These are phyloP conservation scores for Linum lewisii DNA, from an alignment of 345 rosid species.

Conservation along the genomic window DNA sequence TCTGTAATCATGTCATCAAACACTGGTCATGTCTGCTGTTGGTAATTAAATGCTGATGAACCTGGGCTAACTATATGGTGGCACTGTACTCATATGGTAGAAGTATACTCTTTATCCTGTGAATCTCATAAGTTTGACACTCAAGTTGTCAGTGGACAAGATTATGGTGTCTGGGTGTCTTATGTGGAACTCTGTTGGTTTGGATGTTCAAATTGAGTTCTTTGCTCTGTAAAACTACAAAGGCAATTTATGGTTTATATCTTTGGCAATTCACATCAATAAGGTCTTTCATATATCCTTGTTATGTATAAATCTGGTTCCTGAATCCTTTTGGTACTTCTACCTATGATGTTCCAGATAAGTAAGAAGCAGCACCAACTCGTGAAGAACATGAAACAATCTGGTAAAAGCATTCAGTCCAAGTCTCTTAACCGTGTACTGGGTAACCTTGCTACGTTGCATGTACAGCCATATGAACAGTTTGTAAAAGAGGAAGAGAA, in stretches of 20 bases:
- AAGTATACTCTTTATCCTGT: no score
- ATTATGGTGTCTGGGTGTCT: no score
- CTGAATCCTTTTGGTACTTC: neutral
- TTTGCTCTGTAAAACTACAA: neutral
- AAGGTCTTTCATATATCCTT: no score
- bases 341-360: slow-evolving; percentile 41
- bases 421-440: slow-evolving; percentile 59
- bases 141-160: no score
- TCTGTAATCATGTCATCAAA: no score
- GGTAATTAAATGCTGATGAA: no score
- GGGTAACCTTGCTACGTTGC: slow-evolving; percentile 57
- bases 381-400: slow-evolving; percentile 77
- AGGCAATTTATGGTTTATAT: neutral
- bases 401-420: slow-evolving; percentile 73
- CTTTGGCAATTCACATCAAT: neutral
- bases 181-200: no score
- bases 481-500: slow-evolving; percentile 81
- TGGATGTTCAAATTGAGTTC: neutral
- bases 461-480: slow-evolving; percentile 75
- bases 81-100: no score
- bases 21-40: no score
- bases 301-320: no score
- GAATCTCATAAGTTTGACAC: no score
- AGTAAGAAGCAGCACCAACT: slow-evolving; percentile 90
- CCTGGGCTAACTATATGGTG: no score